Base-by-base conservation (phyloP, 2,329 filamentous ascomycete genomes). In the Phaeoacremonium minimum region DNA sequence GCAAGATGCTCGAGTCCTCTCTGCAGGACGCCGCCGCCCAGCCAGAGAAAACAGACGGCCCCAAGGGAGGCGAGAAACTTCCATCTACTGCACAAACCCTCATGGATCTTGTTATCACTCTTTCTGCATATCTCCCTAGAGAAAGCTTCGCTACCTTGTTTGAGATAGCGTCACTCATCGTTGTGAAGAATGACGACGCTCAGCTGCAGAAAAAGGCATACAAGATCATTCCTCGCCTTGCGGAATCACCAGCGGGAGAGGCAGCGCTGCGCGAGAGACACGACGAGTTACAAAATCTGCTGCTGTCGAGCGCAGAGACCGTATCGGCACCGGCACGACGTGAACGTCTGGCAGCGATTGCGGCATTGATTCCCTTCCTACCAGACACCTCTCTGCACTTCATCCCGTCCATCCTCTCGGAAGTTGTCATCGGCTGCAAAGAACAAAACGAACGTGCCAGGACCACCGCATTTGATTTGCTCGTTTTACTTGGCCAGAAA, bases 151-250 rank as follows among this genome's bases (percentile, higher is more conserved):
- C 76, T 14, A 75, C 83, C 5, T 76, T 98, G 3, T 97, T 98
- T 64, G 83, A 83, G 48, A 90, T 97, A 55, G 87, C 91, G 1
- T 74, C 86, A 0, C 75, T 87, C 17, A 84, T 96, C 39, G 83
- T 97, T 47, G 81, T 84, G 57, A 87, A 83, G 53, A 74, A 85
- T 38, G 76, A 86, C 26, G 91, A 97, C 55, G 85, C 91, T 8
- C 91, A 97, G 59, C 69, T 98, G 22, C 91, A 97, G 61, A 98
- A 98, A 77, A 98, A 98, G 66, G 91, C 93, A 0, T 98, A 98
- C 71, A 97, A 97, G 69, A 77, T 98, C 35, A 94, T 98, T 34
- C 91, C 93, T 4, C 83, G 93, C 37, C 76, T 98, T 28, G 84
- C 87, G 2, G 84, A 87, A 46, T 95, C 90, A 2, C 78, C 86